These are phyloP conservation scores for Rhizoclosmatium sp. DNA, from an alignment of 192 early-diverging fungal species.

Conservation along the genomic window DNA sequence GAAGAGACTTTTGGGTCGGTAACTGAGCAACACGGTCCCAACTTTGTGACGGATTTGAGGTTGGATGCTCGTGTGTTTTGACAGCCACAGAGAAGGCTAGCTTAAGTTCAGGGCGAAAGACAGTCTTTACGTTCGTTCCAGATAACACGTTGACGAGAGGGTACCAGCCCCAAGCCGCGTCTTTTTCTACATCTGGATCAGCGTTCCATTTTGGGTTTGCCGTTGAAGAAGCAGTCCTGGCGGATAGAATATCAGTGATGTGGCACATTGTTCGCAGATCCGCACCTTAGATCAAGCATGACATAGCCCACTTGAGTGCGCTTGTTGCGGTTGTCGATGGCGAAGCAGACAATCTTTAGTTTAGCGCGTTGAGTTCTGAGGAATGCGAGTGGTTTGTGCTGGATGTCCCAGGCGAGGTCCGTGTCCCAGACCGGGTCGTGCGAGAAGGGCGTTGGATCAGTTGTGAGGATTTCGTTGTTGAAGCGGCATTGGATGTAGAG, in stretches of 20 bases:
- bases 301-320: constrained; percentile 60
- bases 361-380: constrained; percentile 37
- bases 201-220: constrained; percentile 18
- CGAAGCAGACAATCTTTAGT: constrained; percentile 57
- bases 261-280: background rate
- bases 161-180: constrained; percentile 44
- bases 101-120: constrained; percentile 62
- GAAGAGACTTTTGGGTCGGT: background rate
- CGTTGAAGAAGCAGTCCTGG: constrained; percentile 9
- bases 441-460: constrained; percentile 57
- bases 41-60: background rate
- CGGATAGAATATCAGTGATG: background rate
- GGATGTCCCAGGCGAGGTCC: constrained; percentile 64
- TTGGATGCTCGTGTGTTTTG: background rate
- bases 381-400: constrained; percentile 18
- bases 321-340: constrained; percentile 40
- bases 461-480: constrained; percentile 68
- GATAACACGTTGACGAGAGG: constrained; percentile 50
- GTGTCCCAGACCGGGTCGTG: constrained; percentile 64
- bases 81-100: constrained; percentile 52
- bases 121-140: background rate
- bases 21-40: background rate
- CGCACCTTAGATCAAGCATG: constrained; percentile 64
- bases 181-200: constrained; percentile 30
- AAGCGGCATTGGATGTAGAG: constrained; percentile 68